Evolutionary conservation across 1,284 basidiomycete species (phyloP), one percentile per base, ranked within the genome.

Genomic region (Heliocybe sulcata): DNA sequence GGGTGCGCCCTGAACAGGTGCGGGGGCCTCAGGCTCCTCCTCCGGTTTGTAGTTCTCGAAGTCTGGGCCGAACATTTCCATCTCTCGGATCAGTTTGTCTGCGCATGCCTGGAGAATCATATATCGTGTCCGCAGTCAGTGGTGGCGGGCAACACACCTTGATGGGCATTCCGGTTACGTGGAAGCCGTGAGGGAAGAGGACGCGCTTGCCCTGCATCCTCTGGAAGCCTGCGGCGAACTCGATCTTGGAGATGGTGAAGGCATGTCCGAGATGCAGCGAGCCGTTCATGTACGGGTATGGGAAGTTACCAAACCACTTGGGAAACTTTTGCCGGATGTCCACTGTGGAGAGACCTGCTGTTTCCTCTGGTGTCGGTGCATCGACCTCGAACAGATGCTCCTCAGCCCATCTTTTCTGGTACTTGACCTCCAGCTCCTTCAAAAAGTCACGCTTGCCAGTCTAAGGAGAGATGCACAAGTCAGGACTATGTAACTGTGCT

Each of bases 251-350:
- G 71, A 99, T 92, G 45, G 95, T 96, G 74, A 99, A 99, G 0
- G 92, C 96, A 73, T 99, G 97, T 45, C 97, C 97, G 33, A 99
- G 80, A 72, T 99, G 97, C 62, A 99, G 80, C 60, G 90, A 91
- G 52, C 97, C 97, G 69, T 99, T 99, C 94, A 98, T 98, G 80
- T 99, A 99, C 1, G 94, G 91, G 74, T 80, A 96, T 26, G 96
- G 94, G 70, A 91, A 95, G 70, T 87, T 98, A 55, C 94, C 95
- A 66, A 98, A 92, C 93, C 94, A 98, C 75, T 98, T 99, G 33
- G 94, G 95, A 69, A 85, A 84, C 73, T 88, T 86, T 62, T 85
- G 74, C 54, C 75, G 77, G 64, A 90, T 72, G 64, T 90, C 71
- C n/a, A 76, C 77, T 27, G 74, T 72, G 22, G 87, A 83, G 35